These are phyloP conservation scores for Sporothrix sp. DNA, from an alignment of 2,329 filamentous ascomycete genomes.

Conservation along the genomic window DNA sequence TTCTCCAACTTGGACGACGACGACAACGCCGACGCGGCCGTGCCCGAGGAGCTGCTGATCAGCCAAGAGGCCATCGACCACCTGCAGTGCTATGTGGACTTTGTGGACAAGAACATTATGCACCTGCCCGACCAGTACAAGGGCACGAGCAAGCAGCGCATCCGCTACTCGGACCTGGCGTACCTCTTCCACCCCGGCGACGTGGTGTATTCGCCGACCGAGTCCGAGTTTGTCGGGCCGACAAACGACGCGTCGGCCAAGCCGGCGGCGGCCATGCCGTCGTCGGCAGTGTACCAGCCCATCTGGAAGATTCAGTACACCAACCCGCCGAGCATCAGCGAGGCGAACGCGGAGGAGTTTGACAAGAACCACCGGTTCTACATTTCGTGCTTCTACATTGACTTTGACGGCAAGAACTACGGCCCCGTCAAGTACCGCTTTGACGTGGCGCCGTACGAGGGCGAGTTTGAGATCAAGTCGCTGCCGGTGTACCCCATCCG, in stretches of 20 bases:
- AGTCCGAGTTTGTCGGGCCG: neutral
- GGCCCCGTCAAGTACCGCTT: slow-evolving; percentile 31
- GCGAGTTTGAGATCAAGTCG: slow-evolving; percentile 29
- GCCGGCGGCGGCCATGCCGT: too few relatives aligned
- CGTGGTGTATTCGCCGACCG: slow-evolving; percentile 30
- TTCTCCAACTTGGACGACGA: neutral
- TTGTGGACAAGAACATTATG: slow-evolving; percentile 34
- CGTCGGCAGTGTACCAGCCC: slow-evolving; percentile 2
- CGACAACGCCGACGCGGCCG: neutral
- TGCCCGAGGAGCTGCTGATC: slow-evolving; percentile 21
- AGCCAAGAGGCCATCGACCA: slow-evolving; percentile 31
- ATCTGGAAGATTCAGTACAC: slow-evolving; percentile 10
- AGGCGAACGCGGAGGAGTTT: neutral
- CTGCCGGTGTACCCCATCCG: slow-evolving; percentile 32
- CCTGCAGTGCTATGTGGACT: slow-evolving; percentile 35
- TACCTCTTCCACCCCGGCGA: slow-evolving; percentile 32
- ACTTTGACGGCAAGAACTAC: slow-evolving; percentile 31
- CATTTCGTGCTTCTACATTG: slow-evolving; percentile 29
- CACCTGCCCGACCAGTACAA: slow-evolving; percentile 25
- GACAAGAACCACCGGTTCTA: slow-evolving; percentile 1
- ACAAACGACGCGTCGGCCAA: neutral
- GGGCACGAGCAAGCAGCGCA: slow-evolving; percentile 16
- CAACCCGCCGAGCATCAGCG: neutral
- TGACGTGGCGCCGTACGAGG: slow-evolving; percentile 27
- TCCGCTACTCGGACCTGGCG: slow-evolving; percentile 35